Percentiles rank a stretch among this genome's conserved stretches.
These are phyloP conservation scores for Aspergillus leporis DNA, from an alignment of 495 filamentous ascomycete genomes.

Conservation along the genomic window DNA sequence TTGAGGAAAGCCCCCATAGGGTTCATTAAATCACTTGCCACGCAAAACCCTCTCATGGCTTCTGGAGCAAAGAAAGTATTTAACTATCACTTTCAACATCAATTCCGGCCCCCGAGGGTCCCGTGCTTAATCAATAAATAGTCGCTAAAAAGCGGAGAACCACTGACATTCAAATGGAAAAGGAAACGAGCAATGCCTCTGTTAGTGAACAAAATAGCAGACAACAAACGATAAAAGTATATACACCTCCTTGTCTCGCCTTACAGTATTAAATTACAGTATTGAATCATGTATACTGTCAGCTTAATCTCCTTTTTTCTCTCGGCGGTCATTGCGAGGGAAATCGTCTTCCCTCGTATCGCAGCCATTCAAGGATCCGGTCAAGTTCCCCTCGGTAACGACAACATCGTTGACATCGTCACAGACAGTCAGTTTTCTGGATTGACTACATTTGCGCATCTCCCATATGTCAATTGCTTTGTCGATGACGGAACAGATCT, in stretches of 20 bases:
- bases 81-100: too few relatives aligned
- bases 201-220: too few relatives aligned
- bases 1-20: too few relatives aligned
- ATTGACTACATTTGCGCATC: constrained; percentile 50
- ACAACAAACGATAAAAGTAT: too few relatives aligned
- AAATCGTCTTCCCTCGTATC: constrained; percentile 43
- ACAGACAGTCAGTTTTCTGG: constrained; percentile 38
- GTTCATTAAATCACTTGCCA: too few relatives aligned
- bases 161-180: too few relatives aligned
- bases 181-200: too few relatives aligned
- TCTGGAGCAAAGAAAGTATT: too few relatives aligned
- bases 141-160: too few relatives aligned
- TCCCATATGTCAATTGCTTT: constrained; percentile 48
- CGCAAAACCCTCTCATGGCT: too few relatives aligned
- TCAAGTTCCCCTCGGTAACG: constrained; percentile 21
- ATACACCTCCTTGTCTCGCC: neutral
- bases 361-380: constrained; percentile 17
- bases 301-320: neutral
- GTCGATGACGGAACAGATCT: constrained; percentile 16
- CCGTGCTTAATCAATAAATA: too few relatives aligned
- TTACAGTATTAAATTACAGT: neutral
- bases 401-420: constrained; percentile 27
- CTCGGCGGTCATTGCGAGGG: constrained; percentile 19
- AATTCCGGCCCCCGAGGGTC: too few relatives aligned
- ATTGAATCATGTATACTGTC: neutral